Evolutionary conservation across 2,329 filamentous ascomycete species (phyloP).

Genomic region (Epichloe gansuensis): DNA sequence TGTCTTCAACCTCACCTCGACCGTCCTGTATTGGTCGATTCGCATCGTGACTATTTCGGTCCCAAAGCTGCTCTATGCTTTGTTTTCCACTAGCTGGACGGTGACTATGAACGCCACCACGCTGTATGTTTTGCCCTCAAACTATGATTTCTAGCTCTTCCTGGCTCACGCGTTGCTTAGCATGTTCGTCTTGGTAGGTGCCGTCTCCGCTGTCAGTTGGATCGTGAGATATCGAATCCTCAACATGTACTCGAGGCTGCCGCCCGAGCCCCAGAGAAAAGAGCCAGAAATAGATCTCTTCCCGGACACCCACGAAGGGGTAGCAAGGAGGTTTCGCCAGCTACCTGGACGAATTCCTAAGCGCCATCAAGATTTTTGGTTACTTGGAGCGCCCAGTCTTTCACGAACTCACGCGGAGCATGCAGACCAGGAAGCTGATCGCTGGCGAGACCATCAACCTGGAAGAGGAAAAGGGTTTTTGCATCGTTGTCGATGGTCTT

Average conservation of each 20-base stretch:
- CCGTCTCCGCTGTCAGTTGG: constrained; percentile 84
- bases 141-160: not conserved
- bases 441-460: constrained; percentile 90
- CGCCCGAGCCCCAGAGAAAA: constrained; percentile 88
- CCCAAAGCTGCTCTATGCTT: constrained; percentile 76
- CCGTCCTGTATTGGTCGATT: constrained; percentile 63
- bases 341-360: constrained; percentile 94
- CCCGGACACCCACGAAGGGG: constrained; percentile 86
- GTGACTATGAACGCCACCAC: constrained; percentile 99
- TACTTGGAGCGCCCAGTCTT: constrained; percentile 95
- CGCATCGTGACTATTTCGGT: constrained; percentile 80
- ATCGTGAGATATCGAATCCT: constrained; percentile 89
- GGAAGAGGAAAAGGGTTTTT: constrained; percentile 97
- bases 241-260: constrained; percentile 91
- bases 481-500: constrained; percentile 87
- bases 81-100: constrained; percentile 86
- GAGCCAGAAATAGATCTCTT: constrained; percentile 93
- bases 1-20: constrained; percentile 43
- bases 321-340: constrained; percentile 84
- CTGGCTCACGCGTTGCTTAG: constrained; percentile 26
- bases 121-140: constrained; percentile 43
- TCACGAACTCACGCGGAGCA: constrained; percentile 90
- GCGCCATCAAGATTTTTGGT: constrained; percentile 97
- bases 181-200: constrained; percentile 61
- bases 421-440: constrained; percentile 95